Base-by-base conservation (phyloP, 2,329 filamentous ascomycete species). In the Colletotrichum incanum region DNA sequence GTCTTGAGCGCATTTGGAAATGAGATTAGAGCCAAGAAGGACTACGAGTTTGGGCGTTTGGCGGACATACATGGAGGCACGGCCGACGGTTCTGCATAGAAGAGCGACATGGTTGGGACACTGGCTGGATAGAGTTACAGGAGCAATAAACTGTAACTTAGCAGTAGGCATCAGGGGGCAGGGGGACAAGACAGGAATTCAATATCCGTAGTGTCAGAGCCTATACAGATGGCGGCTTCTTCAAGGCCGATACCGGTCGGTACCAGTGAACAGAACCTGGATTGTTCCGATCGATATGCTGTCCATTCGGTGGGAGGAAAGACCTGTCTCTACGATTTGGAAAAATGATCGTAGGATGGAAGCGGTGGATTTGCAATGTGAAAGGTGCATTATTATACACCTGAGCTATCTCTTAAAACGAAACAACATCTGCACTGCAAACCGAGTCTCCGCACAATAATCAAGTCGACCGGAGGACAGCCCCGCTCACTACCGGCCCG, bases 401-500 rank as follows among this genome's bases (percentile, higher is more conserved):
- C 12, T 5, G 11, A 49, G 8, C 28, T 23, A n/a, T 26, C 45
- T 23, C 7, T 49, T 6, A 18, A 18, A 49, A 16, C 20, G 20
- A 45, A 37, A 43, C 41, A 43, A 43, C 52, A 5, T 37, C 23
- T 60, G 39, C 41, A 60, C 56, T 47, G 55, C 55, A 58, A 58
- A 58, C 23, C 37, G n/a, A 43, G 55, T 49, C 58, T 61, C 58
- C 58, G 58, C 58, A 62, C 43, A 37, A 39, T 37, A 28, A 61
- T 49, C 50, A 59, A 56, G 50, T 52, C 41, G 37, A 23, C 52
- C 62, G 62, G 62, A 47, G 50, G 11, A 5, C 28, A 37, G 45
- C 34, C 41, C 65, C 58, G 62, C 50, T 60, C 26, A 39, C n/a
- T 54, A 45, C 43, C 69, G 69, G 58, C 58, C 58, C 65, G 69